Evolutionary conservation across 768 basidiomycete genomes (phyloP).

Genomic region (Trametes cingulata): DNA sequence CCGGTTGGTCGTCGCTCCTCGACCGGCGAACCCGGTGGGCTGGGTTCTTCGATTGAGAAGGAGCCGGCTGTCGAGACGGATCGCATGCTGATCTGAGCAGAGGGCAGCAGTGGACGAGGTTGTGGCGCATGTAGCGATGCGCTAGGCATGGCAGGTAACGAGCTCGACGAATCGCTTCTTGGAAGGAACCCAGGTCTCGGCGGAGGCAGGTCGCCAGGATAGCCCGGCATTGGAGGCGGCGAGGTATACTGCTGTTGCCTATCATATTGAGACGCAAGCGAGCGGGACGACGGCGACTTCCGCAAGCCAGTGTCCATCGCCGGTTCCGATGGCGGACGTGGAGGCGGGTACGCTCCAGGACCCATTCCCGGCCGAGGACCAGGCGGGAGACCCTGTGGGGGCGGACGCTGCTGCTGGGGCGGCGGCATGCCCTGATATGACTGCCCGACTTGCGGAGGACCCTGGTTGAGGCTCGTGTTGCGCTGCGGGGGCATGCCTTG

Average conservation of each 20-base stretch:
- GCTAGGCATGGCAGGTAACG: constrained; percentile 28
- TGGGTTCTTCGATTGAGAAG: constrained; percentile 57
- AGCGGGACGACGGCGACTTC: constrained; percentile 61
- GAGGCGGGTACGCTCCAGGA: constrained; percentile 15
- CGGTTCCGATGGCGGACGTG: constrained; percentile 29
- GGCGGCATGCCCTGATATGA: constrained; percentile 13
- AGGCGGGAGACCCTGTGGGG: constrained; percentile 8
- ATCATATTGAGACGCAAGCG: constrained; percentile 53
- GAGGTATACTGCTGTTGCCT: constrained; percentile 32
- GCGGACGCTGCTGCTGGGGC: neutral
- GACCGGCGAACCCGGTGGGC: constrained; percentile 83
- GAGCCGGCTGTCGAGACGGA: constrained; percentile 54
- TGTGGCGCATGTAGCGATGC: constrained; percentile 23
- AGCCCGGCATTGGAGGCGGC: constrained; percentile 40
- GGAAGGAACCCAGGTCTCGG: constrained; percentile 29
- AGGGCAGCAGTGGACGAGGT: constrained; percentile 61
- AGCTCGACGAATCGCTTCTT: constrained; percentile 32
- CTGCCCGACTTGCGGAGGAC: constrained; percentile 13
- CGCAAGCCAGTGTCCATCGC: constrained; percentile 37
- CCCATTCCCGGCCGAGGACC: constrained; percentile 12
- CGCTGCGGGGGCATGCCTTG: constrained; percentile 22
- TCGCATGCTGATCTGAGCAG: constrained; percentile 55
- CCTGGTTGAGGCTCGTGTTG: neutral
- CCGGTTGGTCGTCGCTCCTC: constrained; percentile 56
- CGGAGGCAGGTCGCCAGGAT: constrained; percentile 36